Evolutionary conservation across 768 basidiomycete genomes (phyloP), one percentile per base, ranked within the genome.

Genomic region (Psilocybe azurescens): DNA sequence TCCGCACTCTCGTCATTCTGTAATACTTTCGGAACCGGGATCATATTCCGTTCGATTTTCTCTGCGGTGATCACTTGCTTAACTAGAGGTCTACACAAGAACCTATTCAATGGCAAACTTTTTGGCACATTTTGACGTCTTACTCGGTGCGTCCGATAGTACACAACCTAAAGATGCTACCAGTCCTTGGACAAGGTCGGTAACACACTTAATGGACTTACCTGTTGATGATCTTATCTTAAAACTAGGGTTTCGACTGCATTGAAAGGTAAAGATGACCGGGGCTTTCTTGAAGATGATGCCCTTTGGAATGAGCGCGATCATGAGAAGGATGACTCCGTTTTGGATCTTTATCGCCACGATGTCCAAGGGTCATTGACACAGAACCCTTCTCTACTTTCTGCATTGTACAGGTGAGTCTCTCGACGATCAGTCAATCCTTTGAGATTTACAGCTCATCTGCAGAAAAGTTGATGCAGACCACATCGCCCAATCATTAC

Each of bases 101-200:
- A 52, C 47, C 33, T 38, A 5, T 28, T 18, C 32, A 36, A 68
- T 68, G 67, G 24, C 57, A 13, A 59, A 24, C 8, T 53, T 68
- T 47, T 57, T 62, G 51, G 60, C 61, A 10, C 63, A 69, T 38
- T 55, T 66, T 47, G 59, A 66, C 51, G 55, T 33, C 36, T 61
- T 69, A 32, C 55, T 69, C 33, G 57, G 59, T 14, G 54, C 67
- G 4, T 61, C 63, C 29, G 65, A 69, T 20, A 20, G 32, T 16
- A 29, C 18, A 28, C 30, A 38, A 16, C 49, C 57, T 20, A 62
- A 46, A 55, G 49, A 52, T 39, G 55, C 60, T 30, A 46, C 59
- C 9, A 59, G 14, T 48, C 61, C 63, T 50, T 65, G 67, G 67
- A 62, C 62, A 53, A 56, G 60, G 63, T 65, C 39, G 18, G 63